Evolutionary conservation across 169 alveolate genomes (phyloP), one percentile per base, ranked within the genome.

Genomic region (Neospora caninum): DNA sequence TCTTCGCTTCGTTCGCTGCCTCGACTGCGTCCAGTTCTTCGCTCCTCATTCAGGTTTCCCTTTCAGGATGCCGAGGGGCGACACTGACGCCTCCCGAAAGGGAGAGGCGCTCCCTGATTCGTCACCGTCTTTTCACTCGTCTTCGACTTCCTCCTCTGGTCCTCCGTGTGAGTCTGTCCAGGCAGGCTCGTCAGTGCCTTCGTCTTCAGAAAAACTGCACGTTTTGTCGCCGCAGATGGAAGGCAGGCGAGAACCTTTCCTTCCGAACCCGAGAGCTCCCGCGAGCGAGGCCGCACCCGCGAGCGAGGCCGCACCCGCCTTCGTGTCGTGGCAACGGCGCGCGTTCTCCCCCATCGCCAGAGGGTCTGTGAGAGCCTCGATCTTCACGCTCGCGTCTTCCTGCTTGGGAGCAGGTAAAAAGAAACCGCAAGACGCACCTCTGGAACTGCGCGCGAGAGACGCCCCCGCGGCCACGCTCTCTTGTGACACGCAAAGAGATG

Each of bases 331-430:
- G 89, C 89, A 42, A 36, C 29, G 69, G 31, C 29, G 89, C 29
- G 67, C 89, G 29, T 82, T 82, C 89, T 38, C 89, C 6, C 64
- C 89, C 27, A 82, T 82, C 67, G 89, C 31, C 36, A 2, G 69
- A 4, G 89, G 89, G 10, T 82, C 83, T 29, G 4, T 88, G 10
- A 31, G 80, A 18, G 80, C 53, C 4, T 67, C 83, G 25, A 25
- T 88, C 80, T 39, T 88, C 38, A 67, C 41, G 27, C 83, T 88
- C 25, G 80, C 83, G 13, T 67, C 83, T n/a, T 67, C 58, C 39
- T 88, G 80, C 38, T 43, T 67, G 41, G 80, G 82, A 13, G 84
- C 80, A 36, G 54, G 58, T 54, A 38, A 64, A n/a, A n/a, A n/a
- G n/a, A n/a, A n/a, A n/a, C n/a, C n/a, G n/a, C n/a, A n/a, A n/a